Base-by-base conservation (phyloP, 495 filamentous ascomycete species). In the Lineolata rhizophorae region DNA sequence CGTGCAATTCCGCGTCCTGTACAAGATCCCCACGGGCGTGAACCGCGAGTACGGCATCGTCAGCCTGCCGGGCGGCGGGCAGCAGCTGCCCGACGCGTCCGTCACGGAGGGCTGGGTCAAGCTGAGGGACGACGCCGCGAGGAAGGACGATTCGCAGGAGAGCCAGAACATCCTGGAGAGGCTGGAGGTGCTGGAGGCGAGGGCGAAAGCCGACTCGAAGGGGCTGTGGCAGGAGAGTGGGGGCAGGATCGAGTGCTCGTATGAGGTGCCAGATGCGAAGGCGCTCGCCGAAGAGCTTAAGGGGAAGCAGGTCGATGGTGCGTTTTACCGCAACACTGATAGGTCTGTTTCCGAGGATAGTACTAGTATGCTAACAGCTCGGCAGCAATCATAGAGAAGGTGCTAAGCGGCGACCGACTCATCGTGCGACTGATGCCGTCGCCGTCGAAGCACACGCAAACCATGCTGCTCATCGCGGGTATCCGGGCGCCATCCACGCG, bases 21-120 rank as follows among this genome's bases (percentile, higher is more conserved):
- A 95, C 56, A 72, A 67, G 25, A 74, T 93, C 31, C 80, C 87
- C 5, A 72, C 70, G 26, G 76, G 72, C 28, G 60, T 56, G 31
- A 79, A 77, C 35, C 71, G 81, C 27, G 87, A 95, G 45, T 95
- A 92, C 50, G 90, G 87, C 30, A 63, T 62, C 36, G 66, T 85
- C 32, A 62, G 56, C 15, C 60, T 94, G 20, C 66, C 72, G 31
- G 72, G 70, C 35, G 76, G 79, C 9, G 19, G 30, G 20, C 37
- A 38, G 21, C 55, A 65, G 29, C 52, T 95, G 24, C 80, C 85
- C 13, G 84, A 93, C 18, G 65, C 73, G 22, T 58, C 70, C 31
- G 72, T 93, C 27, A 64, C 75, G 35, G 76, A 85, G 41, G 90
- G 90, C 31, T 91, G 80, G 79, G 60, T 76, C 35, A 90, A 82